Evolutionary conservation across 352 stramenopile genomes (phyloP).

Genomic region (Globisporangium megalacanthum): DNA sequence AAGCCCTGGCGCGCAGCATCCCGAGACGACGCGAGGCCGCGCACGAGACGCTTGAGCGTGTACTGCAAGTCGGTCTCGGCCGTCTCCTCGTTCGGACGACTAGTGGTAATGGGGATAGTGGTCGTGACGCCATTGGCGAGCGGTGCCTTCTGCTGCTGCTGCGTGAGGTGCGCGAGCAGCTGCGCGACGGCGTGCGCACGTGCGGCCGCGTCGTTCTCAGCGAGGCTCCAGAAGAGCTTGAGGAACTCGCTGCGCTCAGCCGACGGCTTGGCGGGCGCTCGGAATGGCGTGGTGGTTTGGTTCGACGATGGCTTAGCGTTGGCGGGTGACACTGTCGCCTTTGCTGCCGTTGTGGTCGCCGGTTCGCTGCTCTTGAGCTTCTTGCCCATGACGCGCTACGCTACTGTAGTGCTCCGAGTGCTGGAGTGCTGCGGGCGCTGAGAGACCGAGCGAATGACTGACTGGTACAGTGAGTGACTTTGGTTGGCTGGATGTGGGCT

Average conservation of each 20-base stretch:
- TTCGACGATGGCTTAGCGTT: too few relatives aligned
- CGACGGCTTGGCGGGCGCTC: slow-evolving; percentile 9
- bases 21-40: slow-evolving; percentile 83
- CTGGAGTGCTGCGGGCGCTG: too few relatives aligned
- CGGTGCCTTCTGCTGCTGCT: slow-evolving; percentile 17
- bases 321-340: too few relatives aligned
- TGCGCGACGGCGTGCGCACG: slow-evolving; percentile 55
- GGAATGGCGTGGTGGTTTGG: too few relatives aligned
- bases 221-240: slow-evolving; percentile 86
- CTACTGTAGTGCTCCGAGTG: too few relatives aligned
- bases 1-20: slow-evolving; percentile 89
- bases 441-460: too few relatives aligned
- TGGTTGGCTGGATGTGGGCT: too few relatives aligned
- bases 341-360: too few relatives aligned
- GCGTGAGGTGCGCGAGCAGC: slow-evolving; percentile 45
- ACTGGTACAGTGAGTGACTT: too few relatives aligned
- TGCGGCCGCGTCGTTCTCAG: slow-evolving; percentile 59
- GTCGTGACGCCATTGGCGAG: not conserved
- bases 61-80: slow-evolving; percentile 69
- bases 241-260: slow-evolving; percentile 63
- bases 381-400: too few relatives aligned
- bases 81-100: slow-evolving; percentile 10
- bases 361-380: too few relatives aligned
- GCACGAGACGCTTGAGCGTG: slow-evolving; percentile 89
- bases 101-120: too few relatives aligned